Base-by-base conservation (phyloP, 208 protist genomes). In the Trypanosoma scelopori region DNA sequence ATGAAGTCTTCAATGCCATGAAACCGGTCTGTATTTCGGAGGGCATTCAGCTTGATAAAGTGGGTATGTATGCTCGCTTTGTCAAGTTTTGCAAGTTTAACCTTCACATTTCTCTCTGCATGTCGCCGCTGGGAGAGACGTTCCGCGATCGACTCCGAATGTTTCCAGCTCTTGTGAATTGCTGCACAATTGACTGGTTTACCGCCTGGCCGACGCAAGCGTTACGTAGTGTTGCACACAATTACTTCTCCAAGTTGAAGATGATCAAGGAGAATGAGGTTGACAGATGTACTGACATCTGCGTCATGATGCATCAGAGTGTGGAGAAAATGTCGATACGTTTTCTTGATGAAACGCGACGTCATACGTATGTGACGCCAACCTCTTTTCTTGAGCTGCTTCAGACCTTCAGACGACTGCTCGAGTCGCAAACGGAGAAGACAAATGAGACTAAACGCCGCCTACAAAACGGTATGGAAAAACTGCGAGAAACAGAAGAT, bases 111-210 rank as follows among this genome's bases (percentile, higher is more conserved):
- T 86, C 97, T 2, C 81, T 99, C 55, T 98, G 93, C 73, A 98
- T 99, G 95, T 98, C 94, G 4, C 98, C 98, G 11, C 76, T 98
- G 22, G 96, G 97, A 68, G 96, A 98, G 69, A 66, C 84, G 4
- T 99, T 99, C 85, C 85, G 97, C 32, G 92, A 73, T 35, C 84
- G 98, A 28, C 86, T 99, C 13, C 89, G 98, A 63, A 98, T 98
- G 91, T 99, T 99, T 78, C 98, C 98, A 5, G 97, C 98, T 3
- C 77, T 99, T 5, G 96, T 99, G 43, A 99, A 98, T 72, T 99
- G 97, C 82, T 99, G 97, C 73, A 99, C 98, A 1, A 99, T 99
- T 71, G 98, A 99, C 74, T 99, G 98, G 98, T 99, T 99, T 76
- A 85, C 86, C 15, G 89, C 91, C 47, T 99, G 98, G 98, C 97